Evolutionary conservation across 1,284 basidiomycete genomes (phyloP), one percentile per base, ranked within the genome.

Genomic region (Sporisorium exsertum): DNA sequence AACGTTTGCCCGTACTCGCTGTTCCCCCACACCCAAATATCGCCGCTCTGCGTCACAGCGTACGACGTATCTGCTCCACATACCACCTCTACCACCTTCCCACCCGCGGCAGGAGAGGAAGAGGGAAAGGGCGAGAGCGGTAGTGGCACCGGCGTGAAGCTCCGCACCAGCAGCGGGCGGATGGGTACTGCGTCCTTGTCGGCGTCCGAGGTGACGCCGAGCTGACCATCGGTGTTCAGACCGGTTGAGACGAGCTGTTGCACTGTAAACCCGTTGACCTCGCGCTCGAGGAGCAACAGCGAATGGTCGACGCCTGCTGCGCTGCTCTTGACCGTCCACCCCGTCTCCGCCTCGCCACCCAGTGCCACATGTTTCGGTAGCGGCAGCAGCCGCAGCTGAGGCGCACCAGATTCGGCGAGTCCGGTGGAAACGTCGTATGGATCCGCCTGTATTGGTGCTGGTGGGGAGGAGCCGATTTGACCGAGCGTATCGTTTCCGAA

Each of bases 221-320:
- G 49, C 51, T 81, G 80, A 1, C 78, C 78, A 29, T 81, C 80
- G 6, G 80, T 80, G 27, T 81, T 77, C n/a, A 80, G 45, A 13
- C 74, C 73, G 3, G 72, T 64, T 26, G 18, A 32, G 0, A 42
- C 24, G 0, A 75, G 49, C 3, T 32, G 8, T 22, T 70, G 72
- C 1, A 69, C n/a, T 6, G 24, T 16, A 9, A 27, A 55, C 1
- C 72, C 67, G 7, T 33, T 56, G 0, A 70, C 5, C 8, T 10
- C 22, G 10, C 58, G 32, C 26, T 70, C 60, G 3, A 67, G 10
- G 9, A 75, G 59, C n/a, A 68, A 0, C 13, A 78, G 27, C 0
- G 57, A 35, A 29, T 78, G 72, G 26, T 78, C 75, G n/a, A 78
- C 22, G 1, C 75, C 75, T 0, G 46, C 33, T 1, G 60, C 33